Conservation (phyloP, 495 filamentous ascomycete genomes). For the Hypoxylon lienhwacheense region DNA sequence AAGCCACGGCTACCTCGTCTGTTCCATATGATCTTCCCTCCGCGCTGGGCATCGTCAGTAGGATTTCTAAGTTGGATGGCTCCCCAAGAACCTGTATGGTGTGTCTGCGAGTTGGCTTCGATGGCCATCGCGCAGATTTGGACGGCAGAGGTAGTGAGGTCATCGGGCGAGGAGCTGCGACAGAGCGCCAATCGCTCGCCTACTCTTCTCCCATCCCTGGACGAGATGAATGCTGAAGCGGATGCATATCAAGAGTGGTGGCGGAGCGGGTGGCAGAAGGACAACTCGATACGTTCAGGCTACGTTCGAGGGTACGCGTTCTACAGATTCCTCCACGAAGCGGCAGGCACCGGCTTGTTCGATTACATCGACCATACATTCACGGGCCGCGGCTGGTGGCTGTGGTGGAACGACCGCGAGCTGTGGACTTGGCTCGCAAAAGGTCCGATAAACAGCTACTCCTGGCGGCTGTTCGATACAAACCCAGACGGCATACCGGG, state of each 20-base stretch:
- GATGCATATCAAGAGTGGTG: slow-evolving; percentile 31
- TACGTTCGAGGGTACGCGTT: slow-evolving; percentile 22
- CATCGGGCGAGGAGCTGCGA: neutral
- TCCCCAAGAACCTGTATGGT: slow-evolving; percentile 19
- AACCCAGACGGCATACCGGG: slow-evolving; percentile 16
- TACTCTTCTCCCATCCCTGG: slow-evolving; percentile 24
- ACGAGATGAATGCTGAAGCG: slow-evolving; percentile 32
- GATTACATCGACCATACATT: slow-evolving; percentile 29
- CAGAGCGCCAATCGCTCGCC: slow-evolving; percentile 3
- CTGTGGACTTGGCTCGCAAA: slow-evolving; percentile 30
- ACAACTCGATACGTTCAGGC: slow-evolving; percentile 8
- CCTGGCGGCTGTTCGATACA: slow-evolving; percentile 30
- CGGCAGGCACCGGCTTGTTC: slow-evolving; percentile 34
- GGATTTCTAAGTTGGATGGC: slow-evolving; percentile 28
- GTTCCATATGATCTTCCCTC: slow-evolving; percentile 35
- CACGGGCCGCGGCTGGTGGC: slow-evolving; percentile 23
- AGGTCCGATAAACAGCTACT: slow-evolving; percentile 27
- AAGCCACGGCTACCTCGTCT: slow-evolving; percentile 25
- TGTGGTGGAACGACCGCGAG: slow-evolving; percentile 37
- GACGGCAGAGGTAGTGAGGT: slow-evolving; percentile 15
- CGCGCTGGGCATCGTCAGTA: slow-evolving; percentile 25
- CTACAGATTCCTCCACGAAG: slow-evolving; percentile 30
- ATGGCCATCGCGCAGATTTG: slow-evolving; percentile 39
- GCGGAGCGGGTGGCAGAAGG: slow-evolving; percentile 22
- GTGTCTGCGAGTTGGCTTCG: slow-evolving; percentile 28